Base-by-base conservation (phyloP, 2,329 filamentous ascomycete genomes). In the Zopfia rhizophila region DNA sequence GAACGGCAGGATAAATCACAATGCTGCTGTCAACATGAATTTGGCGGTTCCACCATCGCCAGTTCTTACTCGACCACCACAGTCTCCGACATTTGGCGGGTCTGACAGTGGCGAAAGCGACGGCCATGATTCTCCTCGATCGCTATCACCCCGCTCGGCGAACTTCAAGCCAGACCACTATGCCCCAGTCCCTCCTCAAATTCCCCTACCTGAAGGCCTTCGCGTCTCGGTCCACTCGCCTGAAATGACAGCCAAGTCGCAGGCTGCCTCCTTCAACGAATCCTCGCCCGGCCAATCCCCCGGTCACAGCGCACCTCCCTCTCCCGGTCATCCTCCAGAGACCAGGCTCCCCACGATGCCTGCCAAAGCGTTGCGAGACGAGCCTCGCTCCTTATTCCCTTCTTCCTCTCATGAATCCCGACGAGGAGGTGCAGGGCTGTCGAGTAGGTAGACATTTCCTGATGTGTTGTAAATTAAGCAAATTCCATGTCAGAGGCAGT, bases 1-100 rank as follows among this genome's bases (percentile, higher is more conserved):
- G 25, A 71, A 43, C 30, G 69, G 69, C 52, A 60, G 66, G 42
- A 65, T 58, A 48, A 68, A 67, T 48, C 61, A 69, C 54, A 64
- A 60, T 45, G 55, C 56, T 30, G 47, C 58, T 30, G 67, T 70
- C 38, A 63, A 72, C 51, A 70, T 72, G 66, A 66, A 56, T 38
- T 52, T 69, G 24, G 59, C 57, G 11, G 58, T 68, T 3, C 67
- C 69, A 33, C 57, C 63, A 3, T 70, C 68, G 5, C 68, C 69
- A 16, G 60, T 61, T 16, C 49, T 53, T 21, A 29, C 55, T 7
- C 55, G 54, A 25, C 45, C 44, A 10, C 42, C 53, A 6, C 42
- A 51, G 7, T 60, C 60, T 31, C 57, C 58, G 19, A 53, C 57
- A 2, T 67, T 66, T 43, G 49, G 43, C 44, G 63, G 60, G n/a